Percentiles rank a stretch among this genome's conserved stretches.
Evolutionary conservation across 2,329 filamentous ascomycete species (phyloP).

Genomic region (Monosporascus sp.): DNA sequence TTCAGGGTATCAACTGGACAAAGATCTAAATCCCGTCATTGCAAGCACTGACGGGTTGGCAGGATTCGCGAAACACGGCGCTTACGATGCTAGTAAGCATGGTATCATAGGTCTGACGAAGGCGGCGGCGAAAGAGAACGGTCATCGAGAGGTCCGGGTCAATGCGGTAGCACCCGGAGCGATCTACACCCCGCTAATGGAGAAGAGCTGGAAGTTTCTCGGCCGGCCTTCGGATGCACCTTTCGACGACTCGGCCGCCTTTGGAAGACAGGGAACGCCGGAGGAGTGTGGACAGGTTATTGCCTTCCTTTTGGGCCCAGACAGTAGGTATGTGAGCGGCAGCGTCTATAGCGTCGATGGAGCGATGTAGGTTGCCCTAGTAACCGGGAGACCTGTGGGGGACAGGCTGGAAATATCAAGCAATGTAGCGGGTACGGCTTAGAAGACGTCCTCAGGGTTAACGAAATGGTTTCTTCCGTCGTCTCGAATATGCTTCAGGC

Average conservation of each 20-base stretch:
- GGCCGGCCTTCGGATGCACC: constrained; percentile 30
- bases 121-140: constrained; percentile 31
- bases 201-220: constrained; percentile 33
- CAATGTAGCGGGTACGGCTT: constrained; percentile 13
- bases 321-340: constrained; percentile 40
- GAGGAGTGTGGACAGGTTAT: constrained; percentile 43
- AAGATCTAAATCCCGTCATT: constrained; percentile 16
- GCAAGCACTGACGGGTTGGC: constrained; percentile 9
- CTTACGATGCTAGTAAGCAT: constrained; percentile 33
- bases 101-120: constrained; percentile 33
- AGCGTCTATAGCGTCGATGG: constrained; percentile 42
- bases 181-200: constrained; percentile 45
- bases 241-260: constrained; percentile 37
- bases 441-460: constrained; percentile 82
- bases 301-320: constrained; percentile 41
- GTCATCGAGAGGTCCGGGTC: constrained; percentile 36
- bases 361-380: constrained; percentile 23
- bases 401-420: background rate
- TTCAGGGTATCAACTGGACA: constrained; percentile 31
- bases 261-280: constrained; percentile 38
- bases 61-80: constrained; percentile 35
- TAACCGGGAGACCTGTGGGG: background rate
- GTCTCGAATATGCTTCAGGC: constrained; percentile 68
- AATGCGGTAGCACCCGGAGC: constrained; percentile 45
- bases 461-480: constrained; percentile 78